Base-by-base conservation (phyloP, 176 grass and related monocot species). In the Bothriochloa decipiens region DNA sequence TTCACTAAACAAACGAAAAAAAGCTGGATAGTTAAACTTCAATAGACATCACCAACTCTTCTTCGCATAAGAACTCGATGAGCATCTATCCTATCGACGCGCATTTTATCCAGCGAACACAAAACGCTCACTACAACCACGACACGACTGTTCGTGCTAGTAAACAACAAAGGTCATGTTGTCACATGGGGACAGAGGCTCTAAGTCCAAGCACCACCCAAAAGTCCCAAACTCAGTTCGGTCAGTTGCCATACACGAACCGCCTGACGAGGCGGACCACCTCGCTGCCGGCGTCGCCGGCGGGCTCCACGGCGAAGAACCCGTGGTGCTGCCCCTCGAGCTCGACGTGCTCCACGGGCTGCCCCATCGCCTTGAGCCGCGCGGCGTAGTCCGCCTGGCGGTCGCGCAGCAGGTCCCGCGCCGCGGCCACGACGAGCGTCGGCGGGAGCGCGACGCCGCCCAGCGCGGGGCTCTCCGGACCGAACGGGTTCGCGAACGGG, bases 241-340 rank as follows among this genome's bases (percentile, higher is more conserved):
- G 7, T 55, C 52, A 64, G 3, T 1, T 29, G 74, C 15, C 80
- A n/a, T 85, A 58, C n/a, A 89, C 50, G 40, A 94, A 91, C 58
- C 47, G 83, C 79, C 76, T 83, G 68, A 93, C 45, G 23, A 63
- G 26, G 23, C 58, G 65, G 88, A 90, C 87, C 65, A 93, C 65
- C 85, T 90, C 28, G 29, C 74, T 81, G 8, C 70, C 62, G 33
- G 91, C 60, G 40, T 93, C 84, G 47, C 77, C 81, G 46, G 77
- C 77, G 0, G 88, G 84, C 47, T 82, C 72, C 55, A 90, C 60
- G 52, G 77, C 85, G 84, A 90, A 87, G 87, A 93, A 93, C 10
- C 91, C 91, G 20, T 93, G 91, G 47, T 93, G 14, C 79, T 76
- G 22, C 0, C 65, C 79, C 37, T 47, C 25, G 17, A 75, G 55